Percentiles rank a stretch among this genome's conserved stretches.
phyloP scores from a whole-genome alignment of 208 protist genomes.

The Borovskyia barvae region DNA sequence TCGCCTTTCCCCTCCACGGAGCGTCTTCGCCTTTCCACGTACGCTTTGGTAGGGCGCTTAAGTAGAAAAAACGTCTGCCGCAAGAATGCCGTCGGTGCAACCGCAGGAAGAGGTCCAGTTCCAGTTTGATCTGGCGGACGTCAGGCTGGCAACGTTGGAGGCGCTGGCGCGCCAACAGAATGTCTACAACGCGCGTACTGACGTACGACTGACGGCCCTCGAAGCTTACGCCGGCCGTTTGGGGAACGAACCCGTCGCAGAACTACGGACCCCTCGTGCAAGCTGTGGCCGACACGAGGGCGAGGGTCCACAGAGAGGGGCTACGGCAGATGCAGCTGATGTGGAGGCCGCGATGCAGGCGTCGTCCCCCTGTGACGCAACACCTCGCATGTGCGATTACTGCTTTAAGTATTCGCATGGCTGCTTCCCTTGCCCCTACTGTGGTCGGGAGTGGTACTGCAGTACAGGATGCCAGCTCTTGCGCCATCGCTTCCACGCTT shows the following conservation, averaged over 20 bases:
- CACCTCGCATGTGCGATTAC: conserved; percentile 53
- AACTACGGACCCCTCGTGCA: no score
- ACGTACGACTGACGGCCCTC: not conserved
- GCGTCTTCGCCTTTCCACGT: not conserved
- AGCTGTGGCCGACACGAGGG: no score
- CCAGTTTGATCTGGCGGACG: conserved; percentile 2
- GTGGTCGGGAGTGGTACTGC: conserved; percentile 75
- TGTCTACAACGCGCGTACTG: conserved; percentile 1
- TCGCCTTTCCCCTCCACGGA: not conserved
- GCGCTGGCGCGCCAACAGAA: conserved; percentile 11
- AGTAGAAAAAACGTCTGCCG: not conserved
- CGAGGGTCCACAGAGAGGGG: no score
- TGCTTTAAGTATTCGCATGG: conserved; percentile 34
- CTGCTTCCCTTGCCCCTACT: conserved; percentile 48
- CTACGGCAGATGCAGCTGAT: no score
- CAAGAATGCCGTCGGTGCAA: no score
- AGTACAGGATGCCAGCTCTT: conserved; percentile 51
- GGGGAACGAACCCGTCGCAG: no score
- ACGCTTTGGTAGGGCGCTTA: not conserved
- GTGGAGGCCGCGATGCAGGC: not conserved
- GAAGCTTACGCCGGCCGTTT: no score
- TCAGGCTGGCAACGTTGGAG: conserved; percentile 12
- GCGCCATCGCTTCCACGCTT: conserved; percentile 34
- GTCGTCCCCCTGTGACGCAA: not conserved
- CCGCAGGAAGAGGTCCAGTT: conserved; percentile 5